These are phyloP conservation scores for Senna siamea DNA, from an alignment of 306 rosid genomes.

Conservation along the genomic window DNA sequence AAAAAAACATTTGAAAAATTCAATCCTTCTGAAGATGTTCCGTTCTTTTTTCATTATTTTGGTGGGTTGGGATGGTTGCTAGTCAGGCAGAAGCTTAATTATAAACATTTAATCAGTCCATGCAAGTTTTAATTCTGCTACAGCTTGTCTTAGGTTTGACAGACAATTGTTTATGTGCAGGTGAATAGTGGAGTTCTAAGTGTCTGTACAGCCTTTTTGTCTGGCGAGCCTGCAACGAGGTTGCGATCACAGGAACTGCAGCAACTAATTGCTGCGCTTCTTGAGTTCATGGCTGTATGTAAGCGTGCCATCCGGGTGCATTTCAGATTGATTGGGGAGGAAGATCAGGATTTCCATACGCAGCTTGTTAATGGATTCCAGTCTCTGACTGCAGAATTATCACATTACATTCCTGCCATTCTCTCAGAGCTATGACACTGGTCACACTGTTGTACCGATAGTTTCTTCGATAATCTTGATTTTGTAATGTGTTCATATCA, in stretches of 20 bases:
- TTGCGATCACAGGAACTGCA: slow-evolving; percentile 94
- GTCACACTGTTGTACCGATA: slow-evolving; percentile 29
- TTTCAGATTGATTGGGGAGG: slow-evolving; percentile 92
- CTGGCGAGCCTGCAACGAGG: slow-evolving; percentile 97
- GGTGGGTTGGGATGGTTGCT: not conserved
- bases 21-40: slow-evolving; percentile 1
- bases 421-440: slow-evolving; percentile 90
- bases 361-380: slow-evolving; percentile 98
- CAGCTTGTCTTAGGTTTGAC: slow-evolving; percentile 24
- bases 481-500: slow-evolving; percentile 46
- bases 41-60: not conserved
- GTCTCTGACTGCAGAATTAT: slow-evolving; percentile 91
- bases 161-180: slow-evolving; percentile 48
- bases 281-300: slow-evolving; percentile 98
- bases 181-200: slow-evolving; percentile 97
- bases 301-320: slow-evolving; percentile 97
- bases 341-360: slow-evolving; percentile 97
- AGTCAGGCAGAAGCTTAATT: not conserved
- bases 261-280: slow-evolving; percentile 97
- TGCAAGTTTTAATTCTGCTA: not conserved
- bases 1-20: too few species aligned
- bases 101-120: not conserved
- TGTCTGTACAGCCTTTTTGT: slow-evolving; percentile 97
- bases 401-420: slow-evolving; percentile 97
- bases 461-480: slow-evolving; percentile 26